Base-by-base conservation (phyloP, 192 early-diverging fungal genomes). In the Jimgerdemannia lactiflua region DNA sequence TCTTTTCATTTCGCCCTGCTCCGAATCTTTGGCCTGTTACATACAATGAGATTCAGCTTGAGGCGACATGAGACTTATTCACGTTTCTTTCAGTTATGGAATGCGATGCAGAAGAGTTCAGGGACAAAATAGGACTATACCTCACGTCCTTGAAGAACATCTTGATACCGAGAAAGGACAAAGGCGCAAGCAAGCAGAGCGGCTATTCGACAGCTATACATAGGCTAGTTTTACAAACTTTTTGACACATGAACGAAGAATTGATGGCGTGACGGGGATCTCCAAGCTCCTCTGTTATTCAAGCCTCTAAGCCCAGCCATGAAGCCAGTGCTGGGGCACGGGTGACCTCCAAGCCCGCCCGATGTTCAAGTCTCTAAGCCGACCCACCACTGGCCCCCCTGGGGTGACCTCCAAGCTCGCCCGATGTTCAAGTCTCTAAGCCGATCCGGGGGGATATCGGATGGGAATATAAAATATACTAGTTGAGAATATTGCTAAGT, bases 331-430 rank as follows among this genome's bases (percentile, higher is more conserved):
- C 43, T 74, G 42, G 66, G 73, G 54, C 66, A 43, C 73, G 69
- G 29, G 42, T 43, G 20, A 74, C 19, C 73, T 74, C 67, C 64
- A 69, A 43, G 73, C 67, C 67, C 69, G 2, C 69, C 67, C 69
- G 73, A 74, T 43, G 73, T 68, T 74, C 73, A 74, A 74, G 73
- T 20, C 73, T 74, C 67, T 43, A 69, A 43, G 73, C 39, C 73
- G 14, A 70, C 73, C 43, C 69, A 4, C 18, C 3, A 74, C 73
- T 74, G 44, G 67, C 73, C 14, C 73, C 67, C 54, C 19, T 42
- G 73, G 73, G 40, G 69, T 19, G 69, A 74, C 43, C 73, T 74
- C 67, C 69, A 69, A 43, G 73, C 67, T 70, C 43, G 42, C 69
- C 66, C 69, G 67, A 41, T 19, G 67, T 70, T 74, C 66, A 74